Conservation (phyloP, 495 filamentous ascomycete species). For the Pseudevernia furfuracea region DNA sequence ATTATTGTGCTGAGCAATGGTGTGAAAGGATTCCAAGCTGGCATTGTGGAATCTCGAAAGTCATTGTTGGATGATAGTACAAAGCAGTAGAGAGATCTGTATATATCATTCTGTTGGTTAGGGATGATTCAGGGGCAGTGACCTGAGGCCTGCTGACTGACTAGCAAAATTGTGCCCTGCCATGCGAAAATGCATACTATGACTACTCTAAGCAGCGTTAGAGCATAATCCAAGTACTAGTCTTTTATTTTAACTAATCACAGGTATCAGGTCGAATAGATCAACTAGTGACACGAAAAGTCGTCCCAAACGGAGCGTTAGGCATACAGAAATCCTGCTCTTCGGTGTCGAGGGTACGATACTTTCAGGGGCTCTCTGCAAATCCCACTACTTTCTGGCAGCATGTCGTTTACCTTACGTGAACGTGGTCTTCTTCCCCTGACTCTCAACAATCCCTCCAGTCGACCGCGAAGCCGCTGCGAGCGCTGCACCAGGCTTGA, state of each 20-base stretch:
- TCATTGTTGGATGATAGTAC: neutral
- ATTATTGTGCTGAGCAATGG: slow-evolving; percentile 80
- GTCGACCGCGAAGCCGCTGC: slow-evolving; percentile 49
- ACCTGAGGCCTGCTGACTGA: neutral
- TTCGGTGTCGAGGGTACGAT: neutral
- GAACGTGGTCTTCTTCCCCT: slow-evolving; percentile 80
- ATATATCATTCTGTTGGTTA: neutral
- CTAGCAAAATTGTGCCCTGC: neutral
- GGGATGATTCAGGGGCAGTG: neutral
- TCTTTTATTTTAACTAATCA: neutral
- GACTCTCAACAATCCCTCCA: slow-evolving; percentile 68
- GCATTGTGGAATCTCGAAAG: slow-evolving; percentile 28
- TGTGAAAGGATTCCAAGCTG: slow-evolving; percentile 64
- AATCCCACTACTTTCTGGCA: neutral
- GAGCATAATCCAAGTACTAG: neutral
- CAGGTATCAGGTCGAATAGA: neutral
- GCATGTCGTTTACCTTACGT: slow-evolving; percentile 38
- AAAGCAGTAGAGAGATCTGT: neutral
- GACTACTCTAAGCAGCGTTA: neutral
- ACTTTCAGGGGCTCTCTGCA: neutral
- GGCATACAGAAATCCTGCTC: neutral
- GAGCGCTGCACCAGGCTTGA: slow-evolving; percentile 35
- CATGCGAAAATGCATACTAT: neutral
- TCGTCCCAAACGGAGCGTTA: neutral
- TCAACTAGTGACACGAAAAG: neutral